Evolutionary conservation across 768 basidiomycete species (phyloP), one percentile per base, ranked within the genome.

Genomic region (Pisolithus orientalis): DNA sequence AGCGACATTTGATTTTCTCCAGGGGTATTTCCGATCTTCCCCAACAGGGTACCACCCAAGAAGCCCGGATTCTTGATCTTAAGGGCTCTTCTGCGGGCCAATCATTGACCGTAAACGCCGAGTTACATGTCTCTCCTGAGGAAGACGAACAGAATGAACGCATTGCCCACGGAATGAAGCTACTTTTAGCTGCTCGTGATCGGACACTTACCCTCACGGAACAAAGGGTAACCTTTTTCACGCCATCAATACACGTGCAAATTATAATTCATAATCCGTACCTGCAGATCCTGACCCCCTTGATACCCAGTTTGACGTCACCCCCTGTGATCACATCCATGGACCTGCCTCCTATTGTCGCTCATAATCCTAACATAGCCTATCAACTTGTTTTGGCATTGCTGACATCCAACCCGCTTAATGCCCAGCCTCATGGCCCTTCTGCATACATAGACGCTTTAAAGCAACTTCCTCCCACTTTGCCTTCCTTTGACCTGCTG

Each of bases 171-270:
- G 84, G 78, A 24, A 80, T 88, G 78, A 78, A 77, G 48, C 77
- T 90, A 17, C 72, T 90, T 28, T 73, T 90, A 14, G 75, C 79
- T 37, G 86, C 84, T 39, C 80, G 85, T 49, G 79, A 83, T 55
- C 82, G 88, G 47, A 85, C 84, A 25, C 78, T 90, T 40, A 84
- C 80, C 34, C 78, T 90, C 47, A 75, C 84, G 38, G 88, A 90
- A 72, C 85, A 85, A 73, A 80, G 87, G 52, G 84, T 87, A 62
- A 51, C 28, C 46, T 42, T 51, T 27, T 32, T 29, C 9, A 27
- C 34, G 21, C 11, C 13, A 14, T 34, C 34, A 34, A 14, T 34
- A 34, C 34, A 34, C 6, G n/a, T 34, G 16, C 29, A 16, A 14
- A n/a, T 32, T 17, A 47, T 47, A 24, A 24, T 51, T 14, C 11